A percentile compares a stretch with the other conserved stretches of the same genome.
Evolutionary conservation across 805 yeast genomes (phyloP).

Genomic region (Metschnikowia borealis): DNA sequence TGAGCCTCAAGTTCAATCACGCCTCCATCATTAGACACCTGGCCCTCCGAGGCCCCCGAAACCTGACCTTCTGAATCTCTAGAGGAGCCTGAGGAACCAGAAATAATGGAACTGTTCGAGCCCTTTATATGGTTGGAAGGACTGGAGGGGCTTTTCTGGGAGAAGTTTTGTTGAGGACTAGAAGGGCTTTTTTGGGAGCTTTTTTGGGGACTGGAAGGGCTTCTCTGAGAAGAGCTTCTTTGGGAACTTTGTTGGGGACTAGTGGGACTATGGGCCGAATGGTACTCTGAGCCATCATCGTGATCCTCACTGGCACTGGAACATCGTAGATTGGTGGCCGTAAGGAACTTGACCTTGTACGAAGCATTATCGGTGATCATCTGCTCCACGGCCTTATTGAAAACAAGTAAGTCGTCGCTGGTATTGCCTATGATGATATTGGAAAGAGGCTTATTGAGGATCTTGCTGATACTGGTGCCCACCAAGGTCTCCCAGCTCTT

Average conservation of each 20-base stretch:
- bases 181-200: no score
- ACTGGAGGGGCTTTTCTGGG: no score
- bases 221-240: no score
- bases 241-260: no score
- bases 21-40: slow-evolving; percentile 52
- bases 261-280: not conserved
- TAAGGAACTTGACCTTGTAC: slow-evolving; percentile 70
- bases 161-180: no score
- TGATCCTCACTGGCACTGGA: not conserved
- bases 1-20: slow-evolving; percentile 84
- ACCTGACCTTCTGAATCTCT: slow-evolving; percentile 23
- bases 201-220: no score
- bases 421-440: slow-evolving; percentile 60
- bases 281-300: not conserved
- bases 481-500: slow-evolving; percentile 76
- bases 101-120: no score
- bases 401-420: slow-evolving; percentile 61
- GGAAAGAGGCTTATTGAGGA: slow-evolving; percentile 55
- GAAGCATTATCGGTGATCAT: slow-evolving; percentile 74
- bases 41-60: slow-evolving; percentile 18
- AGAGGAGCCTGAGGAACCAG: not conserved
- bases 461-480: slow-evolving; percentile 57
- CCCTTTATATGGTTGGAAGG: no score
- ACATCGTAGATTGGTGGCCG: slow-evolving; percentile 35
- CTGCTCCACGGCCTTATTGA: slow-evolving; percentile 61